Base-by-base conservation (phyloP, 2,329 filamentous ascomycete species). In the Pseudocercospora fijiensis region DNA sequence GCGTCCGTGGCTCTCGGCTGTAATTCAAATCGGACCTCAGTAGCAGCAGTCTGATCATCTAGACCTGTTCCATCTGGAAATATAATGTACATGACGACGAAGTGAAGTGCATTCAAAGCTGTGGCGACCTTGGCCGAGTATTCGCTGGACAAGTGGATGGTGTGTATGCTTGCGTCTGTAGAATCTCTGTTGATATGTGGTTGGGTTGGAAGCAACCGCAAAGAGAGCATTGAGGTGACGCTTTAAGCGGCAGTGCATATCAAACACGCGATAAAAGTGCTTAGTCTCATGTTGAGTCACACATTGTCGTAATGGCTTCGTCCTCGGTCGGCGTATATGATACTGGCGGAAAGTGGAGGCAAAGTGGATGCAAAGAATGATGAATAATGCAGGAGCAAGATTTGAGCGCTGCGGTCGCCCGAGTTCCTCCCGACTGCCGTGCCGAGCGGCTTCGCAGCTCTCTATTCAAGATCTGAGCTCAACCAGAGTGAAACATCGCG, bases 401-500 rank as follows among this genome's bases (percentile, higher is more conserved):
- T 37, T 37, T 37, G 33, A 37, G 13, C 33, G 33, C 33, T 37
- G 33, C 33, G 33, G 37, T 41, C 16, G 37, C 16, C 37, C 37
- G 37, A 41, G 37, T n/a, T 13, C 18, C 37, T 41, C 37, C 37
- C 37, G 37, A 41, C 37, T 49, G 45, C 45, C 45, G 53, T 49
- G 45, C 45, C 45, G 53, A 33, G 28, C 58, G 58, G 45, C 58
- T 20, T n/a, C 18, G 45, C 28, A 56, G 27, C 53, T 56, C 22
- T 24, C 18, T 11, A 18, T 41, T 37, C 16, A 26, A 56, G 20
- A 18, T 37, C 18, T 20, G 18, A 41, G 28, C 53, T 56, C 30
- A 37, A 33, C 30, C 53, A 33, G 53, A 56, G 53, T 11, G 49
- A 53, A 37, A 56, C 53, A 56, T 37, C 20, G 53, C 58, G 28